phyloP scores from a whole-genome alignment of 345 rosid species.

The Cardamine resedifolia region DNA sequence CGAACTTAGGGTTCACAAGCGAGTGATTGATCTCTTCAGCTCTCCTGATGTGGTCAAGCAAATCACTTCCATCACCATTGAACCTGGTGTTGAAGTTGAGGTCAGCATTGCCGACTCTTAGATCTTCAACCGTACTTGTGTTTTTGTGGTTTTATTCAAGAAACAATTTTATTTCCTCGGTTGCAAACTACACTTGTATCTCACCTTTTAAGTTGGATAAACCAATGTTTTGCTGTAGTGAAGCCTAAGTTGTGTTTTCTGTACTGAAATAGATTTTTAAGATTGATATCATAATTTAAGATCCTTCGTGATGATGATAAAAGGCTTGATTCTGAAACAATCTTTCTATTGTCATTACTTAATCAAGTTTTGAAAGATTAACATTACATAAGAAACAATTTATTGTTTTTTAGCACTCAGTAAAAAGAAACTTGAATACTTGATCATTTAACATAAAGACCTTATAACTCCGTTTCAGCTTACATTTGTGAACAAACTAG shows the following conservation, averaged over 20 bases:
- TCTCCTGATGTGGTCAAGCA: conserved; percentile 70
- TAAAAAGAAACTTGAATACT: too few relatives aligned
- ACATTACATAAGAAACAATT: not conserved
- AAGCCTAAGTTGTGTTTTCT: not conserved
- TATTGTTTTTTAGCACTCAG: not conserved
- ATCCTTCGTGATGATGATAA: too few relatives aligned
- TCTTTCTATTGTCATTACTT: not conserved
- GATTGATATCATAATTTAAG: not conserved
- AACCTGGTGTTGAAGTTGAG: conserved; percentile 68
- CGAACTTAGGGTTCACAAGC: conserved; percentile 62
- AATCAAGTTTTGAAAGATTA: not conserved
- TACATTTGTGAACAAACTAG: not conserved
- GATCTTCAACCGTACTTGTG: not conserved
- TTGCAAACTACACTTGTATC: not conserved
- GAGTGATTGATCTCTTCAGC: conserved; percentile 62
- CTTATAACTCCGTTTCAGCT: not conserved
- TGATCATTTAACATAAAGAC: too few relatives aligned
- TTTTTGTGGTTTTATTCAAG: not conserved
- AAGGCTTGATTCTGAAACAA: not conserved
- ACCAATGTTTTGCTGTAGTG: conserved; percentile 28
- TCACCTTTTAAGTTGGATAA: not conserved
- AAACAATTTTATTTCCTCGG: not conserved
- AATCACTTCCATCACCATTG: conserved; percentile 62
- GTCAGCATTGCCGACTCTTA: conserved; percentile 56
- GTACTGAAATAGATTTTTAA: conserved; percentile 5